Conservation (phyloP, 1,139 yeast genomes). For the Taphrina deformans region DNA sequence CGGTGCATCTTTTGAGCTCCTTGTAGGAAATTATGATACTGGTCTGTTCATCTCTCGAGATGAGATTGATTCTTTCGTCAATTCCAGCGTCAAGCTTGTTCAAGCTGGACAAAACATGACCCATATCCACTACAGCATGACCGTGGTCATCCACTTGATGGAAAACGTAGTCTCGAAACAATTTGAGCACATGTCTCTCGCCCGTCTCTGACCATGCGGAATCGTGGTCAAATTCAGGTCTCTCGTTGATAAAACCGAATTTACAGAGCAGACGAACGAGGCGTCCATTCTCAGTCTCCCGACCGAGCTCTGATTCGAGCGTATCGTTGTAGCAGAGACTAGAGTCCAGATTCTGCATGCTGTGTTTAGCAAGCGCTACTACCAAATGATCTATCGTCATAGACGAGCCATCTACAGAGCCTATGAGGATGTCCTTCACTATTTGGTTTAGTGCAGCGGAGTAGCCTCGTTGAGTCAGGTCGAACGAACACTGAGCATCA, state of each 20-base stretch:
- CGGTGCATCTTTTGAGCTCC: conserved; percentile 67
- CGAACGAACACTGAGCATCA: conserved; percentile 44
- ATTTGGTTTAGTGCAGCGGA: conserved; percentile 38
- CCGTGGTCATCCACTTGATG: conserved; percentile 80
- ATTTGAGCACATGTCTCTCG: conserved; percentile 67
- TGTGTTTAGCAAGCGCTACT: conserved; percentile 47
- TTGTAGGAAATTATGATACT: conserved; percentile 79
- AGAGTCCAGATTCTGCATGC: conserved; percentile 55
- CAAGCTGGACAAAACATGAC: conserved; percentile 73
- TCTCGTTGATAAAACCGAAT: conserved; percentile 71
- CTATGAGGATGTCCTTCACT: conserved; percentile 37
- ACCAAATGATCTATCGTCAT: conserved; percentile 43
- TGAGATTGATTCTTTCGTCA: conserved; percentile 75
- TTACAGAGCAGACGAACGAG: conserved; percentile 79
- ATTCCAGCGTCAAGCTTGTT: conserved; percentile 92
- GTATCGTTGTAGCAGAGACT: conserved; percentile 62
- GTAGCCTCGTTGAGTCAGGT: conserved; percentile 36
- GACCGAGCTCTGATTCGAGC: conserved; percentile 63
- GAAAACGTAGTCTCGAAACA: conserved; percentile 82
- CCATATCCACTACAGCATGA: conserved; percentile 73
- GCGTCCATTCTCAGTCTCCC: conserved; percentile 86
- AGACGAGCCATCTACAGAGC: conserved; percentile 38
- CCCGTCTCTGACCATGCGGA: conserved; percentile 74
- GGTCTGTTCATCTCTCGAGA: conserved; percentile 77
- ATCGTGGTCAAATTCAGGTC: conserved; percentile 64